phyloP scores from a whole-genome alignment of 352 stramenopile species.

The Phytophthora megakarya region DNA sequence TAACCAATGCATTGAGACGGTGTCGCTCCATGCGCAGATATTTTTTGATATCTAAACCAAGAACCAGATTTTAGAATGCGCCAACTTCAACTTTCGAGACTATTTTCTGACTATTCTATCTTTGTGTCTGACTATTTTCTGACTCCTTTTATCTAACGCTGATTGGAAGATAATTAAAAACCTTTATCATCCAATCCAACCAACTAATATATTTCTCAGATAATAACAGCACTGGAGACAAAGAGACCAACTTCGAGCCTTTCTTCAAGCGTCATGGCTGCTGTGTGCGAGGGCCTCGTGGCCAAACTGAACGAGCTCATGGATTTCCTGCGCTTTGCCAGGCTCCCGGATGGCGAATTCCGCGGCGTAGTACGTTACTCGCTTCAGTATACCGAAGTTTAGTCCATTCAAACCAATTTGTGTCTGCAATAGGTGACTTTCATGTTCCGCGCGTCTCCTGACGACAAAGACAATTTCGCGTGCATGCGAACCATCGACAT shows the following conservation, averaged over 20 bases:
- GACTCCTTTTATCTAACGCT: not conserved
- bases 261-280: constrained; percentile 25
- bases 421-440: constrained; percentile 68
- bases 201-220: constrained; percentile 12
- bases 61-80: constrained; percentile 10
- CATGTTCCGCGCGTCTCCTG: constrained; percentile 63
- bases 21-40: too few relatives aligned
- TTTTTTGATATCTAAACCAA: too few relatives aligned
- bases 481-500: constrained; percentile 85
- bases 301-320: constrained; percentile 87
- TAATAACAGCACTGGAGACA: not conserved
- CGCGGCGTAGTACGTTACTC: constrained; percentile 51
- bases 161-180: not conserved
- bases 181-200: constrained; percentile 7
- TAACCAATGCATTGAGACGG: constrained; percentile 26
- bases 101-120: constrained; percentile 14
- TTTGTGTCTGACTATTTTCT: constrained; percentile 20
- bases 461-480: constrained; percentile 49
- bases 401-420: not conserved
- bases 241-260: not conserved
- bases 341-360: constrained; percentile 50
- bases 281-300: constrained; percentile 69
- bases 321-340: constrained; percentile 79
- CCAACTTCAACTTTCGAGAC: constrained; percentile 15
- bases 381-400: not conserved